Conservation (phyloP, 208 protist genomes). For the Acanthamoeba divionensis region DNA sequence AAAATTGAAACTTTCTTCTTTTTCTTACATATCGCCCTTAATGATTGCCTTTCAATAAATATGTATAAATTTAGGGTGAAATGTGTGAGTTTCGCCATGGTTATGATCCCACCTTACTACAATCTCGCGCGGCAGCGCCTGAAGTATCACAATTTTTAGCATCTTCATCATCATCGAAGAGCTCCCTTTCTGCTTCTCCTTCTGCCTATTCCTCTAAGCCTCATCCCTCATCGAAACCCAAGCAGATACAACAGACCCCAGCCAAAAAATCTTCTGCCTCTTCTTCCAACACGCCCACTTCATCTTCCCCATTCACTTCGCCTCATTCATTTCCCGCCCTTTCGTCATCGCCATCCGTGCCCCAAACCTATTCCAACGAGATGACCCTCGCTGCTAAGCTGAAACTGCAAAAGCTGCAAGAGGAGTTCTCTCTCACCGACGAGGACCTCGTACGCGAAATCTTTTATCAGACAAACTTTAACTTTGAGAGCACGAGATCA, state of each 20-base stretch:
- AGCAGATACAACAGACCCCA: no score
- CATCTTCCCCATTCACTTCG: background rate
- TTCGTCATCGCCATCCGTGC: no score
- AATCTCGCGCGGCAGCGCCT: background rate
- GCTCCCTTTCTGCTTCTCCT: background rate
- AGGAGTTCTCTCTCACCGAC: conserved; percentile 15
- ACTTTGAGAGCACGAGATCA: background rate
- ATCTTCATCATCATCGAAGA: background rate
- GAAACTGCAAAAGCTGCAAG: conserved; percentile 40
- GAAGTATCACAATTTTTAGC: background rate
- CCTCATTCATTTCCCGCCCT: background rate
- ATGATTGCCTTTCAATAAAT: background rate
- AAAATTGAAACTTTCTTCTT: background rate
- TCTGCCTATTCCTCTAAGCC: background rate
- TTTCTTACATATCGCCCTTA: background rate
- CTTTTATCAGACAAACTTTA: background rate
- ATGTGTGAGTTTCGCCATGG: conserved; percentile 9
- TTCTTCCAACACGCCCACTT: no score
- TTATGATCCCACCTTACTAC: background rate
- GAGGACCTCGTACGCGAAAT: background rate
- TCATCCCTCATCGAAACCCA: background rate
- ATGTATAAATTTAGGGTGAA: background rate
- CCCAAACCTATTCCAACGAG: no score
- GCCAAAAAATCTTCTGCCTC: no score
- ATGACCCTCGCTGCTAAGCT: background rate